Evolutionary conservation across 75 land plant genomes (phyloP).

Genomic region (Sequoiadendron giganteum): DNA sequence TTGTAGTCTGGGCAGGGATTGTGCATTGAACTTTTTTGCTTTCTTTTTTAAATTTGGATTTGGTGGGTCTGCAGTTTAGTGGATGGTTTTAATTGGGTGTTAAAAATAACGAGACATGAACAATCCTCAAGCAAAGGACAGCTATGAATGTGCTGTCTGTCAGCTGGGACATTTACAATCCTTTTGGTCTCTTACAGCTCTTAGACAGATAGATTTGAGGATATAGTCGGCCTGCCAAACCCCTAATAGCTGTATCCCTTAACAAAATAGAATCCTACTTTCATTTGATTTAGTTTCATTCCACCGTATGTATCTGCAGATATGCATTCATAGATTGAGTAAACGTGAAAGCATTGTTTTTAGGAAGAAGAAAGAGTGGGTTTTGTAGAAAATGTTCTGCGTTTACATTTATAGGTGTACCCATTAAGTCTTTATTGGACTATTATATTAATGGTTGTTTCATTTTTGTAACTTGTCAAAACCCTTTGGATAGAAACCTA

Average conservation of each 20-base stretch:
- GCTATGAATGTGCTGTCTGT: slow-evolving; percentile 11
- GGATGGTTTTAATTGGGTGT: neutral
- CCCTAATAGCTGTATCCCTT: slow-evolving; percentile 3
- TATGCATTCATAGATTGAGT: neutral
- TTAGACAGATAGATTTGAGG: neutral
- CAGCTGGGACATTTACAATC: neutral
- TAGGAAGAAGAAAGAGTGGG: neutral
- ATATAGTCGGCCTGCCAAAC: slow-evolving; percentile 1
- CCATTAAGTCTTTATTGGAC: neutral
- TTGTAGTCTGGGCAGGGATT: neutral
- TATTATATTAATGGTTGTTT: neutral
- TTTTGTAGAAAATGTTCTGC: neutral
- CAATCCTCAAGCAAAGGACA: neutral
- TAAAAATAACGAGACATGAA: neutral
- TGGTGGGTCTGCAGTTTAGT: neutral
- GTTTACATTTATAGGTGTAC: neutral
- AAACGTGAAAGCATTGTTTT: neutral
- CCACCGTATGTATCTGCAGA: neutral
- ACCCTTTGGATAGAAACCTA: neutral
- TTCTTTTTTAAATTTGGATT: slow-evolving; percentile 2
- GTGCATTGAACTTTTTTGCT: neutral
- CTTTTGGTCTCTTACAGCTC: slow-evolving; percentile 3
- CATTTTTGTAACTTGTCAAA: neutral
- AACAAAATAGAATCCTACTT: neutral
- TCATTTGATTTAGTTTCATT: neutral